Evolutionary conservation across 768 basidiomycete genomes (phyloP), one percentile per base, ranked within the genome.

Genomic region (Lanmaoa rubissima): DNA sequence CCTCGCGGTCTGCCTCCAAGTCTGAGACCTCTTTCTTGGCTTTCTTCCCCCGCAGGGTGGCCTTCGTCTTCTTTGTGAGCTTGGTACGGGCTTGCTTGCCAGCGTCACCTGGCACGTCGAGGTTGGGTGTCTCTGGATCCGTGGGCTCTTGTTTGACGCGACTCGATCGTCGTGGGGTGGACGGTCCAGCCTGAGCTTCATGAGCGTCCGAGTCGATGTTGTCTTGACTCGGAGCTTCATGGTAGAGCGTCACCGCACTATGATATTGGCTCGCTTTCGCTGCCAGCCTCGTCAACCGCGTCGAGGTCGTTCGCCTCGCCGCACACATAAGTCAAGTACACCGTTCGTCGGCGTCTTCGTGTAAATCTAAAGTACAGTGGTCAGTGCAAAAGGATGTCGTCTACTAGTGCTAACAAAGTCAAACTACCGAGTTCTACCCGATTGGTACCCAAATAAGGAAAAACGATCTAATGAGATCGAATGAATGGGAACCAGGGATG

Each of bases 401-500:
- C 17, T 31, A 28, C 46, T 21, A 32, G 9, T 1, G 6, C n/a
- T 34, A 47, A 47, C 32, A 32, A 14, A 47, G 32, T 47, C 32
- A n/a, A n/a, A 32, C 24, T 26, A 45, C 9, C 19, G 6, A 12
- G 19, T 21, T 16, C n/a, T 19, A 51, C 42, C 28, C 42, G 42
- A 21, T 21, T 31, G 14, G 7, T 34, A 53, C 46, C 52, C 51
- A 38, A 59, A 59, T 11, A 40, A 42, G 12, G 40, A 46, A 45
- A n/a, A 45, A 26, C 19, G 6, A 28, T 16, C 6, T 17, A 48
- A 38, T 45, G 16, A 63, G 3, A 65, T 56, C 1, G 44, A 64
- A 71, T 41, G 35, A 62, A 55, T 47, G 83, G 83, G 65, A 84
- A 83, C 83, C 83, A 84, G 1, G 80, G 80, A 61, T 82, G 74